Base-by-base conservation (phyloP, 2,329 filamentous ascomycete species). In the Epichloe festucae region DNA sequence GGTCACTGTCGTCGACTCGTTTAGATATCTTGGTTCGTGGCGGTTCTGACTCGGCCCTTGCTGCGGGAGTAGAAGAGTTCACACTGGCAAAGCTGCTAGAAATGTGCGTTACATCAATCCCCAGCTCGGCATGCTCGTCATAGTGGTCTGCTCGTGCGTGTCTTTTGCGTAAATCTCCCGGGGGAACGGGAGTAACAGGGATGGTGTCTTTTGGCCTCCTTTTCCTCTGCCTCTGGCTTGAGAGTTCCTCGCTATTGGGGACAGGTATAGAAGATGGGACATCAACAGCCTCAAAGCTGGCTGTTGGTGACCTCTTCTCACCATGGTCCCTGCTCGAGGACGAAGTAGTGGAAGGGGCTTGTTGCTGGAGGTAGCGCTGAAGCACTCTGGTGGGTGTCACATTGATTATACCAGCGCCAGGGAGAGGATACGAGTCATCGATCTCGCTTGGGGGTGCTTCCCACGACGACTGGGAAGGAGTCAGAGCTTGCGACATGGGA, bases 391-490 rank as follows among this genome's bases (percentile, higher is more conserved):
- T 74, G 0, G 78, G 78, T 0, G 79, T 76, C 17, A 56, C 55
- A 8, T 55, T 54, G 11, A 66, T 51, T 19, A 67, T 23, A 5
- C 55, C 56, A 4, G 59, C 52, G 46, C 63, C 61, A 7, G 66
- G 66, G 53, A 70, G 63, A 48, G 59, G 73, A 56, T 78, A 73
- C 0, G 79, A 83, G 58, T 83, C 79, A 10, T 68, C 70, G 19
- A 82, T 69, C 31, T 75, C 67, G 52, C 75, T 80, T 0, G 74
- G 70, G 2, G 2, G 73, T 14, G 69, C 63, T 44, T 61, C 60
- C 69, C 70, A 74, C 48, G 72, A 70, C 31, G 57, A 55, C 39
- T 66, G 65, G 3, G 63, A 61, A 34, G 36, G 52, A 41, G 50
- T 48, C 14, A 8, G 31, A 31, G 27, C 31, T 52, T 21, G 27